Percentiles rank a stretch among this genome's conserved stretches.
These are phyloP conservation scores for Camelina neglecta DNA, from an alignment of 345 rosid species.

Conservation along the genomic window DNA sequence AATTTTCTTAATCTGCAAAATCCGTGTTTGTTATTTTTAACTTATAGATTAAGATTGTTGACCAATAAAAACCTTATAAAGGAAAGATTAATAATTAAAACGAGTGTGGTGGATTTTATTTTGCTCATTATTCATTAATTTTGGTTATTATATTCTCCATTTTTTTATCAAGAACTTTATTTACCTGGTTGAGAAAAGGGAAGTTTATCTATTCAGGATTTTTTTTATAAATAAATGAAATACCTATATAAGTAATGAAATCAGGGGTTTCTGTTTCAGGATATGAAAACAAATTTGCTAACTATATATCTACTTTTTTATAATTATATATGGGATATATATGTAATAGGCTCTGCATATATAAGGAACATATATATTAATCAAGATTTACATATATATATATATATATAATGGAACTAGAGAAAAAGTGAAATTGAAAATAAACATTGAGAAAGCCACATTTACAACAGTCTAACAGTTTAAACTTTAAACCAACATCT, in stretches of 20 bases:
- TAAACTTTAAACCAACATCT: neutral
- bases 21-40: conserved; percentile 3
- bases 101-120: neutral
- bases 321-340: neutral
- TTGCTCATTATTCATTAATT: neutral
- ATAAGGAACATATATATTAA: neutral
- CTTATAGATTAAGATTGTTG: neutral
- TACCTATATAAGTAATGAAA: neutral
- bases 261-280: conserved; percentile 5
- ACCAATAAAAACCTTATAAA: neutral
- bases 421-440: neutral
- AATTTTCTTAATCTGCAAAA: neutral
- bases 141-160: no score
- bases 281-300: conserved; percentile 3
- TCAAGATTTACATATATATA: neutral
- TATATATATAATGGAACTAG: neutral
- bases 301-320: neutral
- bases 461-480: conserved; percentile 19
- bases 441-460: conserved; percentile 20
- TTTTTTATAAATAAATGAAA: neutral
- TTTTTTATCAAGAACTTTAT: no score
- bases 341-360: neutral
- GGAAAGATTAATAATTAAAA: neutral
- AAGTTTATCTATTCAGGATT: conserved; percentile 10
- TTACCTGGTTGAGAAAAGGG: no score